phyloP scores from a whole-genome alignment of 192 early-diverging fungal species.

The Diversispora eburnea region DNA sequence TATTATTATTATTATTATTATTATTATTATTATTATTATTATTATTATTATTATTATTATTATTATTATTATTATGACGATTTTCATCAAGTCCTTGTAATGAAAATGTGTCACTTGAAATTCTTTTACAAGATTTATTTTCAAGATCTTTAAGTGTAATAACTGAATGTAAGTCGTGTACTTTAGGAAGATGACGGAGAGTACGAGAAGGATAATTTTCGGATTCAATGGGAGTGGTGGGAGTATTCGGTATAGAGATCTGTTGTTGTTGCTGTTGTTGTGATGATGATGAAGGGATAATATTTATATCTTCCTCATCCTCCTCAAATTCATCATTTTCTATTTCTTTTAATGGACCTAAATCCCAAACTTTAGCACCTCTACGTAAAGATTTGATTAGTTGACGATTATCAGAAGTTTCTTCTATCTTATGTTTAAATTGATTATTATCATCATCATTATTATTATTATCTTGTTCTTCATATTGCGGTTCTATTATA shows the following conservation, averaged over 20 bases:
- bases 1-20: not conserved
- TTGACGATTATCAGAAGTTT: not conserved
- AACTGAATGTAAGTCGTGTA: constrained; percentile 7
- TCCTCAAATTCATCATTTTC: too few species aligned
- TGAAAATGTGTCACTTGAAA: constrained; percentile 5
- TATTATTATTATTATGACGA: not conserved
- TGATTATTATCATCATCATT: not conserved
- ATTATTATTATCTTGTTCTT: not conserved
- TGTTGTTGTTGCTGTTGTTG: not conserved
- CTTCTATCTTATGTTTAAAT: not conserved
- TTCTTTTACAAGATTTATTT: constrained; percentile 3
- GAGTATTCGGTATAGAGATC: not conserved
- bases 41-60: not conserved
- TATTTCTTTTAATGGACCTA: not conserved
- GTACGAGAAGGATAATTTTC: not conserved
- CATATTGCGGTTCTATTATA: too few species aligned
- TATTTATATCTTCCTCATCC: not conserved
- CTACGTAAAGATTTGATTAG: not conserved
- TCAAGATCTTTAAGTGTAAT: constrained; percentile 13
- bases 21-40: not conserved
- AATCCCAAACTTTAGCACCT: not conserved
- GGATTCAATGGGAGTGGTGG: not conserved
- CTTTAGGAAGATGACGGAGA: constrained; percentile 7
- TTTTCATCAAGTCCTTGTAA: not conserved
- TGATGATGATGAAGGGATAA: not conserved